Base-by-base conservation (phyloP, 1,284 basidiomycete species). In the Ceratobasidium sp. region DNA sequence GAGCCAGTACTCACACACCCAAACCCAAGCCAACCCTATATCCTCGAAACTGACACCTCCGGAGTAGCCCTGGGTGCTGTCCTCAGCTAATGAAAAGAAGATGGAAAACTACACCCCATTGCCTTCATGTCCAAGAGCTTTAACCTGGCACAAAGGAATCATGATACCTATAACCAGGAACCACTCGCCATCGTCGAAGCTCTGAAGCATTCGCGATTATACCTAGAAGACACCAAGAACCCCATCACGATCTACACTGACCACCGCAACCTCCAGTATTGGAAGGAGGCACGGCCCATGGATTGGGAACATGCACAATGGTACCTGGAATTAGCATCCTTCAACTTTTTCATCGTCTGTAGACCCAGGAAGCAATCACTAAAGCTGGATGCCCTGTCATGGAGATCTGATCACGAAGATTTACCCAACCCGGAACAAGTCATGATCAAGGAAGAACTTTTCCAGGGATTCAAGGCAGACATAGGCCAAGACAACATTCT, bases 111-210 rank as follows among this genome's bases (percentile, higher is more conserved):
- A n/a, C n/a, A n/a, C n/a, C n/a, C n/a, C n/a, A n/a, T n/a, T n/a
- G n/a, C n/a, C n/a, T n/a, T n/a, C n/a, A n/a, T n/a, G n/a, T 72
- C 18, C 44, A 58, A 1, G 23, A 46, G 4, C 73, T 76, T 1
- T 76, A 76, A 14, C 79, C 40, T 75, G 0, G 75, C 81, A 1
- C 78, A 83, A 66, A 58, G 72, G 4, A 82, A 81, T 73, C 81
- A 80, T 72, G 71, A 72, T 7, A 77, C 78, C 28, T 76, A 80
- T 62, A 77, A 81, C 73, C 78, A 81, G 71, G 79, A 81, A 69
- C 54, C 81, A 11, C 73, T 78, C 1, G 77, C 71, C 3, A 72
- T 72, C 44, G 30, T 64, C 28, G 16, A 33, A 8, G 71, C 71
- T 18, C 54, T 73, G 7, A 40, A 75, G 12, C 38, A 40, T 12